Evolutionary conservation across 164 flowering plant genomes (phyloP), one percentile per base, ranked within the genome.

Genomic region (Vitis rotundifolia): DNA sequence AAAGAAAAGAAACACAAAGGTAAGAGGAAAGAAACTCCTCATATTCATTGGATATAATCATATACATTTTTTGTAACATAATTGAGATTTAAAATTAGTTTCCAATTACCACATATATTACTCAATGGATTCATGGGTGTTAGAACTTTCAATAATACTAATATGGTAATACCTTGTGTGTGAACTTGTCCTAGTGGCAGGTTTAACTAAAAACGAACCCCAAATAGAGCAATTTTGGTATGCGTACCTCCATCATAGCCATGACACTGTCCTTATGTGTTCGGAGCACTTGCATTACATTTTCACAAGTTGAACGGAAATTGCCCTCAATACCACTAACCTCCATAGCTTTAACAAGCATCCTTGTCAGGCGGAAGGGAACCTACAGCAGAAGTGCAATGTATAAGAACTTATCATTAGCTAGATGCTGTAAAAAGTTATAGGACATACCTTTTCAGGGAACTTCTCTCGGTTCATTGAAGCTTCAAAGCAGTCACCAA

Each of bases 341-440:
- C 75, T 96, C 99, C 99, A 96, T 96, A 16, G 99, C 99, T 80
- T 93, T 96, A 75, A 87, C 92, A 78, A 96, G 99, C 99, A 96
- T 96, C 87, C 99, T 92, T 49, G 99, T 96, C 81, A 96, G 78
- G 61, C 99, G 99, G 73, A 96, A 96, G 8, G 99, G 99, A 69
- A 96, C 99, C 99, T 96, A 67, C 31, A 78, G 5, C 18, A 54
- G 53, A 13, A 22, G 26, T 37, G 49, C n/a, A 51, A 4, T 53
- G 9, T 16, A 22, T 44, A 47, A 31, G 5, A 16, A 37, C 14
- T 14, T 13, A 57, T 11, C 22, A 60, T 15, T 26, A 16, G 60
- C 0, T 29, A n/a, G 4, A 53, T 12, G 13, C 8, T 22, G 26
- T 22, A 22, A 22, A 22, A 22, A 22, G 26, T 50, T 66, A 3